A percentile compares a stretch with the other conserved stretches of the same genome.
Conservation (phyloP, 2,329 filamentous ascomycete genomes). For the Didymella keratinophila region DNA sequence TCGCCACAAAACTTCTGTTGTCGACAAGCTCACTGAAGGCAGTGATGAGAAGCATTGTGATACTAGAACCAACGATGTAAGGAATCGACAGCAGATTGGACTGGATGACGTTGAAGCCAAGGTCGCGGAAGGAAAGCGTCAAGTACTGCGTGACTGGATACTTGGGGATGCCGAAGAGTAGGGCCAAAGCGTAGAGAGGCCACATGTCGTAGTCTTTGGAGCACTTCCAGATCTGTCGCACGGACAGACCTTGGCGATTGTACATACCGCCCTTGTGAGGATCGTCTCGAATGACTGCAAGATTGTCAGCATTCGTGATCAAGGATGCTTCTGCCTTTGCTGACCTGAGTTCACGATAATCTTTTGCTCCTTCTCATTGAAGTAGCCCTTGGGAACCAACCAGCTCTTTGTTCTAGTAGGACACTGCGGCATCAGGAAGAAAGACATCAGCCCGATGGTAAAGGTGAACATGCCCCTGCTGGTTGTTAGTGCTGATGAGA, state of each 20-base stretch:
- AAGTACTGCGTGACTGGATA: slow-evolving; percentile 16
- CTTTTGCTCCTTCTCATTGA: not conserved
- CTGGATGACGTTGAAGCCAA: slow-evolving; percentile 68
- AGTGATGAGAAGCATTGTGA: slow-evolving; percentile 25
- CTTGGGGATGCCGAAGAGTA: slow-evolving; percentile 24
- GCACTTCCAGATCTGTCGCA: slow-evolving; percentile 27
- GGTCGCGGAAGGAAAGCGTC: slow-evolving; percentile 58
- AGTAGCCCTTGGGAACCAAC: not conserved
- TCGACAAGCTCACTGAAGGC: slow-evolving; percentile 22
- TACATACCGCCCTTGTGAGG: slow-evolving; percentile 65
- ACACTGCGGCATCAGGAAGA: not conserved
- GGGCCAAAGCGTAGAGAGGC: slow-evolving; percentile 33
- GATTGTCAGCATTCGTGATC: not conserved
- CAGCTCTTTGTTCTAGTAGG: not conserved
- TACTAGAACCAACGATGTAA: slow-evolving; percentile 19
- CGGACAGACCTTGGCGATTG: slow-evolving; percentile 60
- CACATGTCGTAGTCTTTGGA: slow-evolving; percentile 35
- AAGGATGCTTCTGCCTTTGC: not conserved
- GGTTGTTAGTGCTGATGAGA: not conserved
- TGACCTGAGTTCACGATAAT: not conserved
- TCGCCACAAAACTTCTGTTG: slow-evolving; percentile 21
- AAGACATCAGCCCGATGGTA: not conserved
- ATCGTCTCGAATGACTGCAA: slow-evolving; percentile 49
- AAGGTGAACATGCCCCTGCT: not conserved
- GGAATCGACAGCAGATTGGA: slow-evolving; percentile 69